These are phyloP conservation scores for Saprolegnia parasitica DNA, from an alignment of 352 stramenopile species.

Conservation along the genomic window DNA sequence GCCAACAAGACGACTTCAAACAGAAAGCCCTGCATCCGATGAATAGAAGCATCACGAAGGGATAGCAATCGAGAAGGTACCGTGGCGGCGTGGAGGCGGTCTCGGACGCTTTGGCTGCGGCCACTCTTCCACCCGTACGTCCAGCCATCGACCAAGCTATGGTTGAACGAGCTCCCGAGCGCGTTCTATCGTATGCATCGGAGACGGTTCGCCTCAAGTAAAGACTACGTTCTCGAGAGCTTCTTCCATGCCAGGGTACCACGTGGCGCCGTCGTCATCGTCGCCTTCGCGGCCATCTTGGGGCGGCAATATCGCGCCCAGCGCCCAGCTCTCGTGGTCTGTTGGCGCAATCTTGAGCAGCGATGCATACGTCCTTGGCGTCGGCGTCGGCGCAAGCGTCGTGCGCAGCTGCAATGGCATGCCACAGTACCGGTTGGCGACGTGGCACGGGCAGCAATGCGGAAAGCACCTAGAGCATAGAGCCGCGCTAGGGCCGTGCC, in stretches of 20 bases:
- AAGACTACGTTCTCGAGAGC: neutral
- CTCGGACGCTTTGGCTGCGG: constrained; percentile 45
- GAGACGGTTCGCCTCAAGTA: neutral
- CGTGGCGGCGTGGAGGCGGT: constrained; percentile 39
- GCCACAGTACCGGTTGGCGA: neutral
- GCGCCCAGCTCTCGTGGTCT: neutral
- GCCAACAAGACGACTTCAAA: neutral
- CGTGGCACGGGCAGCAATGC: neutral
- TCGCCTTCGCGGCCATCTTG: neutral
- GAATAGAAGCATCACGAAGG: neutral
- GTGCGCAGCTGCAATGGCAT: neutral
- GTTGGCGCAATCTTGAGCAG: neutral
- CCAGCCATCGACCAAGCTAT: constrained; percentile 43
- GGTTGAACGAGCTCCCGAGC: constrained; percentile 31
- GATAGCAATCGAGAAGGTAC: neutral
- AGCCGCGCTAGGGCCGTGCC: neutral
- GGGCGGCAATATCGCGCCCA: neutral
- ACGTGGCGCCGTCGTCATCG: neutral
- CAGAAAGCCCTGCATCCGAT: neutral
- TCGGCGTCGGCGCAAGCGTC: neutral
- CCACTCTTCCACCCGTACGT: constrained; percentile 57
- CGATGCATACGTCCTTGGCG: neutral
- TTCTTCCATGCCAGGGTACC: neutral
- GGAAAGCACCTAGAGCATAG: neutral
- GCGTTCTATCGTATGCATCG: neutral